These are phyloP conservation scores for Zymoseptoria pseudotritici DNA, from an alignment of 2,329 filamentous ascomycete species.

Conservation along the genomic window DNA sequence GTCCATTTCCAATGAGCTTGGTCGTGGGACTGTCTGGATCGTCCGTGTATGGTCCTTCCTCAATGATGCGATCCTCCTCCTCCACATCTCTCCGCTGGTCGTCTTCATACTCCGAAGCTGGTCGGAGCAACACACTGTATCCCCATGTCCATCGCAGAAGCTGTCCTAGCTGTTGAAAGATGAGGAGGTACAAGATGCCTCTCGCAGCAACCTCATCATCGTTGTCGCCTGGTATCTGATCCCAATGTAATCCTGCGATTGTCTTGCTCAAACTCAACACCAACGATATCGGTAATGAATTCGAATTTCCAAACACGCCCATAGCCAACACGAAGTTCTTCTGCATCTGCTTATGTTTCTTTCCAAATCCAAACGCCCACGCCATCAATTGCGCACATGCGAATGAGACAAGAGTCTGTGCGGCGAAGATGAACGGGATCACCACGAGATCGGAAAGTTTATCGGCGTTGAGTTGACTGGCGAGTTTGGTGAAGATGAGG, in stretches of 20 bases:
- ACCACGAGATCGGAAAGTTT: constrained; percentile 85
- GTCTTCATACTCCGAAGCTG: constrained; percentile 64
- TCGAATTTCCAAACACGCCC: constrained; percentile 97
- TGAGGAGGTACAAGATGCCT: constrained; percentile 88
- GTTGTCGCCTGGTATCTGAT: constrained; percentile 81
- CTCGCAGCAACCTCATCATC: constrained; percentile 90
- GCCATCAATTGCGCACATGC: constrained; percentile 63
- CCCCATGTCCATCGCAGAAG: constrained; percentile 97
- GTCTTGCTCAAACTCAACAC: constrained; percentile 92
- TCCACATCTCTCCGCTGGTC: constrained; percentile 54
- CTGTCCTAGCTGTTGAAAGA: constrained; percentile 96
- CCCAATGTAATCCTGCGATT: constrained; percentile 86
- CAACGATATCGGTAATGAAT: constrained; percentile 92
- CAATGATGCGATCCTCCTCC: constrained; percentile 33
- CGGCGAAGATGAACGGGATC: constrained; percentile 87
- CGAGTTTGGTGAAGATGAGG: constrained; percentile 94
- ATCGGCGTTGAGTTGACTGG: constrained; percentile 84
- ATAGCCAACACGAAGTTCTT: constrained; percentile 95
- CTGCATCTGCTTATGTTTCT: constrained; percentile 54
- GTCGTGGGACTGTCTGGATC: constrained; percentile 29
- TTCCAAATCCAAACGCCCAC: constrained; percentile 63
- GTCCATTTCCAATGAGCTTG: constrained; percentile 31
- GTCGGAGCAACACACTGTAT: constrained; percentile 87
- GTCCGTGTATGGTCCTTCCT: constrained; percentile 50
- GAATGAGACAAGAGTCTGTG: constrained; percentile 85